Evolutionary conservation across 1,284 basidiomycete species (phyloP).

Genomic region (Dichomitus squalens): DNA sequence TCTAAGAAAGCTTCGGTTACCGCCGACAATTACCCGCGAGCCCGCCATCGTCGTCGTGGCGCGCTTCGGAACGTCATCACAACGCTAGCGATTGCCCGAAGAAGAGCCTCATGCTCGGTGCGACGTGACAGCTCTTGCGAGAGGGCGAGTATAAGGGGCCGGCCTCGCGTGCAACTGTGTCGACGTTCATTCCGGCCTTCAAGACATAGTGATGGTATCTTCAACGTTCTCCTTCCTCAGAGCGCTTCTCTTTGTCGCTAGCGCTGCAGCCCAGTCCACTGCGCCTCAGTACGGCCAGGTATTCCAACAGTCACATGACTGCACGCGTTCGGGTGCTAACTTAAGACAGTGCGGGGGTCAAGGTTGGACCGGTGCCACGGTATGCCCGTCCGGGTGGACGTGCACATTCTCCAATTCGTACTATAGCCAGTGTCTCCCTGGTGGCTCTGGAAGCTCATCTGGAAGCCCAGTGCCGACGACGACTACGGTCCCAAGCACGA

Average conservation of each 20-base stretch:
- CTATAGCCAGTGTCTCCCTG: slow-evolving; percentile 58
- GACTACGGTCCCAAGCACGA: slow-evolving; percentile 25
- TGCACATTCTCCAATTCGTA: slow-evolving; percentile 48
- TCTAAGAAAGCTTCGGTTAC: background rate
- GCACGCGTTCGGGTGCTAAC: too few relatives aligned
- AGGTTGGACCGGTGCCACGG: slow-evolving; percentile 52
- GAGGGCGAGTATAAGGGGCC: slow-evolving; percentile 7
- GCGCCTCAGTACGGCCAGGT: slow-evolving; percentile 35
- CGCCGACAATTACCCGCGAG: background rate
- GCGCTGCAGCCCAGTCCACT: slow-evolving; percentile 27
- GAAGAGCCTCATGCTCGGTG: slow-evolving; percentile 28
- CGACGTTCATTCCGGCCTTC: background rate
- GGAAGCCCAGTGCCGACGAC: slow-evolving; percentile 28
- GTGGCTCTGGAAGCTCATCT: too few relatives aligned
- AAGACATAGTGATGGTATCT: slow-evolving; percentile 18
- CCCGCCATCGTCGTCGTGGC: background rate
- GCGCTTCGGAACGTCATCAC: background rate
- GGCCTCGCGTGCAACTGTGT: background rate
- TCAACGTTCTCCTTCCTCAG: slow-evolving; percentile 20
- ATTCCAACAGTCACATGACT: background rate
- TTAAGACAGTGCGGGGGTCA: slow-evolving; percentile 27
- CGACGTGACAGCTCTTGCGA: background rate
- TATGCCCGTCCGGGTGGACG: slow-evolving; percentile 48
- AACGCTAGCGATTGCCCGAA: slow-evolving; percentile 16
- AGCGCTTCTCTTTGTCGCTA: slow-evolving; percentile 22